phyloP scores from a whole-genome alignment of 2,329 filamentous ascomycete genomes.

The Helotiales sp. region DNA sequence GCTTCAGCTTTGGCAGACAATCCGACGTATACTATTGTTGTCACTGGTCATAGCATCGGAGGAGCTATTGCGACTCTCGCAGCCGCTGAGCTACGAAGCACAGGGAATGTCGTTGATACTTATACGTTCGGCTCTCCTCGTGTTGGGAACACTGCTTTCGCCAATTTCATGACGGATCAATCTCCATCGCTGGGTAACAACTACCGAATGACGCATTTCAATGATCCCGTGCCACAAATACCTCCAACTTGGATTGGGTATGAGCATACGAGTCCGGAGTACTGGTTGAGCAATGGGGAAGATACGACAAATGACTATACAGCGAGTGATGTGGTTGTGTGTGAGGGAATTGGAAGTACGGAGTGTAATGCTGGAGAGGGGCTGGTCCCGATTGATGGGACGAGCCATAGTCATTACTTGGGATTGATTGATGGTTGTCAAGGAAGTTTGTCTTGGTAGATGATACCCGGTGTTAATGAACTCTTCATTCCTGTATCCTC shows the following conservation, averaged over 20 bases:
- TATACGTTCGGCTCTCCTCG: conserved; percentile 35
- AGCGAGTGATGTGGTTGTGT: conserved; percentile 45
- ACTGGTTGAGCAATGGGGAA: conserved; percentile 52
- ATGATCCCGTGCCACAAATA: conserved; percentile 68
- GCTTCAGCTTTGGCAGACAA: conserved; percentile 15
- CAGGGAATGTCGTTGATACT: conserved; percentile 13
- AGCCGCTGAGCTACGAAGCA: conserved; percentile 26
- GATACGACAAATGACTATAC: conserved; percentile 39
- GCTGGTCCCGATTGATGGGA: conserved; percentile 38
- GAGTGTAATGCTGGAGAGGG: conserved; percentile 51
- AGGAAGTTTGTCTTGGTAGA: conserved; percentile 8
- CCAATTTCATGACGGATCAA: conserved; percentile 27
- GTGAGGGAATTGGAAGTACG: conserved; percentile 48
- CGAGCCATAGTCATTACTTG: conserved; percentile 52
- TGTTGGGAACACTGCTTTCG: conserved; percentile 31
- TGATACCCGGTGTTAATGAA: too few species aligned
- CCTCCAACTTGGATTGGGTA: conserved; percentile 62
- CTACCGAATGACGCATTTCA: conserved; percentile 65
- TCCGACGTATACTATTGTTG: conserved; percentile 27
- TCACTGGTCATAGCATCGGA: conserved; percentile 34
- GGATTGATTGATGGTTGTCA: conserved; percentile 44
- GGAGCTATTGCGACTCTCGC: conserved; percentile 33
- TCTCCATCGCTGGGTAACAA: conserved; percentile 37
- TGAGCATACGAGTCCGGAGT: conserved; percentile 67
- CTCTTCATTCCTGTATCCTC: too few species aligned